Conservation (phyloP, 148 eudicot species). For the Cornus suecica region DNA sequence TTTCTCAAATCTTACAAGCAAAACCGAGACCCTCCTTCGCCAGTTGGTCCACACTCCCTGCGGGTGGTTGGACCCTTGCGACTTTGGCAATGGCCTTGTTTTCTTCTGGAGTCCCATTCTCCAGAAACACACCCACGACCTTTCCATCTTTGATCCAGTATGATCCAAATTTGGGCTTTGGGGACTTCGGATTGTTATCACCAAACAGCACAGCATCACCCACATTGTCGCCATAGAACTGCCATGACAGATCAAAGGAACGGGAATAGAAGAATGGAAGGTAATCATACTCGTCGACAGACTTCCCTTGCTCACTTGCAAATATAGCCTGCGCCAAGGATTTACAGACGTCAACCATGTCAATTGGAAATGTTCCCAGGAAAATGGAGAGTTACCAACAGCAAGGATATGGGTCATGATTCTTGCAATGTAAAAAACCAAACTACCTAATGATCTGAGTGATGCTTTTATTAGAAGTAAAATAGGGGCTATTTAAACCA, state of each 20-base stretch:
- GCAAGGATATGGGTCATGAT: too few species aligned
- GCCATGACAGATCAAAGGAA: slow-evolving; percentile 82
- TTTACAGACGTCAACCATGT: too few species aligned
- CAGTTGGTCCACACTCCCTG: slow-evolving; percentile 52
- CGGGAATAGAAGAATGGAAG: slow-evolving; percentile 90
- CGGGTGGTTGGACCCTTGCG: slow-evolving; percentile 74
- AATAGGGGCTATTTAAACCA: not conserved
- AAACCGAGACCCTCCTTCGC: slow-evolving; percentile 71
- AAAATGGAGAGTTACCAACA: too few species aligned
- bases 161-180: slow-evolving; percentile 70
- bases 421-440: too few species aligned
- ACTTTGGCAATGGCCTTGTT: slow-evolving; percentile 89
- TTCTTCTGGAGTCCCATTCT: slow-evolving; percentile 81
- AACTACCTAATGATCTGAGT: too few species aligned
- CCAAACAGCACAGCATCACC: slow-evolving; percentile 75
- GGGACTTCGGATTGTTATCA: slow-evolving; percentile 53
- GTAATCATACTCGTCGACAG: slow-evolving; percentile 74
- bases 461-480: too few species aligned
- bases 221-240: slow-evolving; percentile 85
- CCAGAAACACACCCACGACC: slow-evolving; percentile 77
- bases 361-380: too few species aligned
- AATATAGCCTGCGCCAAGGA: slow-evolving; percentile 59
- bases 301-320: slow-evolving; percentile 52
- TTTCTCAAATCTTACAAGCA: slow-evolving; percentile 61
- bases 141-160: slow-evolving; percentile 93